phyloP scores from a whole-genome alignment of 192 early-diverging fungal genomes.

The Coemansia sp. region DNA sequence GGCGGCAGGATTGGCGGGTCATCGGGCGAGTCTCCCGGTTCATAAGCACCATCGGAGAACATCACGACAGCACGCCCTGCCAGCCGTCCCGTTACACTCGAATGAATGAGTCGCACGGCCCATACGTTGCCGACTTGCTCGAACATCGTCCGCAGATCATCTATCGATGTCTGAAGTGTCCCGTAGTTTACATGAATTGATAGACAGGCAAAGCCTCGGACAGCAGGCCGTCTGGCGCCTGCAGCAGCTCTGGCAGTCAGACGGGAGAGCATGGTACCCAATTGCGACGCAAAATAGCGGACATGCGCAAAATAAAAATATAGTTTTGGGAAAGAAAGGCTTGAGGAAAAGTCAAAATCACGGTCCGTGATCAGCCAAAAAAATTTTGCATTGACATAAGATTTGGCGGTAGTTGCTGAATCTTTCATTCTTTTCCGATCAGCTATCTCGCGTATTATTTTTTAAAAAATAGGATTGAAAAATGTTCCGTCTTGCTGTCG shows the following conservation, averaged over 20 bases:
- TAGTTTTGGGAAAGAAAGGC: not conserved
- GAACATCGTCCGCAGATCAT: constrained; percentile 24
- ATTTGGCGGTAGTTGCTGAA: no score
- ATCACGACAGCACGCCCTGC: constrained; percentile 31
- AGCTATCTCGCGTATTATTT: not conserved
- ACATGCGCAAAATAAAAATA: not conserved
- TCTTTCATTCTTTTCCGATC: not conserved
- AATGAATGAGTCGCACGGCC: constrained; percentile 35
- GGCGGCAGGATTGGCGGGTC: constrained; percentile 25
- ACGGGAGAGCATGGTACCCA: constrained; percentile 4
- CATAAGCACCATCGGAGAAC: constrained; percentile 38
- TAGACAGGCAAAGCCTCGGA: constrained; percentile 33
- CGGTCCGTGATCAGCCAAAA: not conserved
- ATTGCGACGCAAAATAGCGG: not conserved
- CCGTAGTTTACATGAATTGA: constrained; percentile 33
- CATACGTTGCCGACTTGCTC: constrained; percentile 42
- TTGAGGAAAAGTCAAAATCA: not conserved
- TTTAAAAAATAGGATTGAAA: constrained; percentile 5
- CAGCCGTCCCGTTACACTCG: constrained; percentile 12
- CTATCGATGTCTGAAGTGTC: constrained; percentile 22
- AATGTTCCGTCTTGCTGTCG: constrained; percentile 41
- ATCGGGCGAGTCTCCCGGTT: constrained; percentile 20
- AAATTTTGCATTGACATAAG: not conserved
- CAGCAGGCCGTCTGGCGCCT: not conserved
- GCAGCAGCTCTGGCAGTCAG: constrained; percentile 5